Conservation (phyloP, 805 yeast genomes). For the Metschnikowia baotianmanensis region DNA sequence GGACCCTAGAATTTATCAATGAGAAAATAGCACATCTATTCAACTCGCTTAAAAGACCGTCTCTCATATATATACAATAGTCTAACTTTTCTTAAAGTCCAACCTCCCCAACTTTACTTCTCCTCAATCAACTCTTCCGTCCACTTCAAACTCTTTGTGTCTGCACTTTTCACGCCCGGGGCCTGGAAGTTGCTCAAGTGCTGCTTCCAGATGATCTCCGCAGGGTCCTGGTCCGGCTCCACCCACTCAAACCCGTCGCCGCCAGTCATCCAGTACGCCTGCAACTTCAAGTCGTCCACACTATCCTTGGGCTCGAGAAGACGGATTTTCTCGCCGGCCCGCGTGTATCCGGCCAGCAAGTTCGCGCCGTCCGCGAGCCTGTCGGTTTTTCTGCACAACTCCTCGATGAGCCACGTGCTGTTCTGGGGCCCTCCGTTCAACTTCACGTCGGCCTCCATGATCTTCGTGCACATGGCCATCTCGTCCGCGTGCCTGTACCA, state of each 20-base stretch:
- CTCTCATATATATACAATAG: background rate
- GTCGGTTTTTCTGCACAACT: slow-evolving; percentile 35
- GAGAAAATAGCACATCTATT: too few relatives aligned
- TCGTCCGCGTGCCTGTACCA: slow-evolving; percentile 70
- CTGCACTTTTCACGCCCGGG: slow-evolving; percentile 16
- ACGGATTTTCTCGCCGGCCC: slow-evolving; percentile 40
- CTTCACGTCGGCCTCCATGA: slow-evolving; percentile 63
- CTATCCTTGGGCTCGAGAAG: slow-evolving; percentile 38
- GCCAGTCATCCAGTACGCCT: slow-evolving; percentile 84
- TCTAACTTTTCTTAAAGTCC: too few relatives aligned
- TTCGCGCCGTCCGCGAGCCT: slow-evolving; percentile 25
- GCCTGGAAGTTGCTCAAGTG: slow-evolving; percentile 26
- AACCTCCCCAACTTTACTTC: too few relatives aligned
- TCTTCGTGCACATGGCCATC: slow-evolving; percentile 60
- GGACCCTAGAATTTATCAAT: too few relatives aligned
- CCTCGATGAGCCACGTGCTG: slow-evolving; percentile 32
- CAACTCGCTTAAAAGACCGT: too few relatives aligned
- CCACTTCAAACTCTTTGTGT: slow-evolving; percentile 32
- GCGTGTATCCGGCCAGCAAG: slow-evolving; percentile 33
- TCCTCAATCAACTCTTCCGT: slow-evolving; percentile 36
- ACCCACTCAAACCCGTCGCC: slow-evolving; percentile 25
- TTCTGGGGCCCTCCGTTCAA: slow-evolving; percentile 41
- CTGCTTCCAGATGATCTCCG: slow-evolving; percentile 44
- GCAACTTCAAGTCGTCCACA: slow-evolving; percentile 63
- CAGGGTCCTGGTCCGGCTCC: slow-evolving; percentile 25